Evolutionary conservation across 2,329 filamentous ascomycete genomes (phyloP).

Genomic region (Talaromyces rugulosus): DNA sequence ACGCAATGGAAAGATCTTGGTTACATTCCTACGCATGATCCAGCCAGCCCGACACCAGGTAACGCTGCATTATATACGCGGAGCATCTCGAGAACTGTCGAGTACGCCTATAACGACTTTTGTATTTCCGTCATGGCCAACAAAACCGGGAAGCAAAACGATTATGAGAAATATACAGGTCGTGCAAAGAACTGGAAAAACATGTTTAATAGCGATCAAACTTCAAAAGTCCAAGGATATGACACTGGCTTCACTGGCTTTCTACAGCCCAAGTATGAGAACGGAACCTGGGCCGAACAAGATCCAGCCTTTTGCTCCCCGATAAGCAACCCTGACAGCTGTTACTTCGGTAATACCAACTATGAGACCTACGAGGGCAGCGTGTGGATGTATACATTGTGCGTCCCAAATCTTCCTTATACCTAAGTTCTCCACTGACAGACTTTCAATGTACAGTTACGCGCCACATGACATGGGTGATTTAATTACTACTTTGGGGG

Average conservation of each 20-base stretch:
- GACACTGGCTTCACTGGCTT: slow-evolving; percentile 15
- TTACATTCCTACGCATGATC: neutral
- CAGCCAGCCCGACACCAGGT: neutral
- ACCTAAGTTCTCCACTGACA: neutral
- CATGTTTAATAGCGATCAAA: neutral
- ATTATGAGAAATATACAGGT: neutral
- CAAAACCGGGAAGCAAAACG: neutral
- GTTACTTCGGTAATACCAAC: neutral
- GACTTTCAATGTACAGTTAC: neutral
- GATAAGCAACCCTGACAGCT: neutral
- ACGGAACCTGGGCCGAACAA: neutral
- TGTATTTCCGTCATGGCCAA: neutral
- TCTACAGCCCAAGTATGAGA: neutral
- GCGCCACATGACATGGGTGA: neutral
- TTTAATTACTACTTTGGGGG: neutral
- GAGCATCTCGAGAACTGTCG: neutral
- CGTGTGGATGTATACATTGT: neutral
- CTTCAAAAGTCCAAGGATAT: slow-evolving; percentile 16
- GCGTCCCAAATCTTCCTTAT: neutral
- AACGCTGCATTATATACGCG: neutral
- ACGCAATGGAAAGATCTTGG: neutral
- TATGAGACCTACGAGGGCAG: neutral
- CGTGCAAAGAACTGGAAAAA: neutral
- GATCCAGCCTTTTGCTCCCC: neutral
- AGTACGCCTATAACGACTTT: neutral